Base-by-base conservation (phyloP, 1,284 basidiomycete genomes). In the Ustilago trichophora region DNA sequence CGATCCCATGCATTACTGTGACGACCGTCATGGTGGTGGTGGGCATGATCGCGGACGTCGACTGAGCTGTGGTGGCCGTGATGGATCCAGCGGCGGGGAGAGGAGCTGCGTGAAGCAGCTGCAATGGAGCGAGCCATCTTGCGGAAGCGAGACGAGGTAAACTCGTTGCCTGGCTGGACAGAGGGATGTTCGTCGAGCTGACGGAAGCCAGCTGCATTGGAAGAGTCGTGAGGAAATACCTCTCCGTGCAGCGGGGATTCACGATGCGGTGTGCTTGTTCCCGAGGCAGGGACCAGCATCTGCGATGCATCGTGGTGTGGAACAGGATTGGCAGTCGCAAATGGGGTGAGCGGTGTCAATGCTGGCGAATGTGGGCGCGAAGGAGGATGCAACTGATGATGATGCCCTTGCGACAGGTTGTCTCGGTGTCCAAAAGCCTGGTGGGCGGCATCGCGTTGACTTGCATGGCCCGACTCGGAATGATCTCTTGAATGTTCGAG, bases 101-200 rank as follows among this genome's bases (percentile, higher is more conserved):
- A 68, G 11, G 65, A 68, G 42, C 46, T 43, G 40, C 53, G 53
- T 5, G 65, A 68, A 6, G 46, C 54, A 12, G 65, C 27, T 18
- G 63, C 65, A 29, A 68, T 68, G 38, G 65, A 68, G 2, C 54
- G 58, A 10, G 65, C 54, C 42, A 68, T 68, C 43, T 54, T 68
- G 13, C 65, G 49, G 49, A 68, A 68, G 21, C 65, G 58, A 1
- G 50, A 54, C 12, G 65, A 68, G 24, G 45, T 38, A 13, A 58
- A 27, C 37, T 68, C 65, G 27, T 62, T 31, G 11, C 65, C 65
- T 5, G 65, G 50, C 24, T 62, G 49, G 0, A 68, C 54, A 4
- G 65, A 62, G 3, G 65, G 58, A 46, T 68, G 65, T 19, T 68
- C 65, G 38, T 68, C 65, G 29, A 68, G 54, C 31, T 68, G 65